Base-by-base conservation (phyloP, 768 basidiomycete genomes). In the Naganishia friedmannii region DNA sequence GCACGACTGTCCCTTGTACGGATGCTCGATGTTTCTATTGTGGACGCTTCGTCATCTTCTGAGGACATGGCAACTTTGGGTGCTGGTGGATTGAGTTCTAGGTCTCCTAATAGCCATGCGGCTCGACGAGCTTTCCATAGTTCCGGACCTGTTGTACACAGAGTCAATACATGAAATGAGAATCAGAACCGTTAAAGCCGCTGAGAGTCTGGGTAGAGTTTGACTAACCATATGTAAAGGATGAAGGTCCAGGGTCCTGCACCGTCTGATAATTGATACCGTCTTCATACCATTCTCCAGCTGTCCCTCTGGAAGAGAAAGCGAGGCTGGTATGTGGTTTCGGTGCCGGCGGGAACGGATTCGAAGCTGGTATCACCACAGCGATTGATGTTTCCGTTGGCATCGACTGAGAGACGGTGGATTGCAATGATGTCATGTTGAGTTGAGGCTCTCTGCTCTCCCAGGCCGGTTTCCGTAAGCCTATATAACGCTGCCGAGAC, bases 111-210 rank as follows among this genome's bases (percentile, higher is more conserved):
- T 23, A 63, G 60, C 60, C 60, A 63, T n/a, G 60, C 60, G 10
- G 39, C 39, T n/a, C 60, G 60, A 29, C 60, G 60, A 37, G 60
- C 21, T n/a, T 63, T 42, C 60, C 60, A 63, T 15, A 63, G 60
- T 39, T 63, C 60, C n/a, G 60, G 60, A 29, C 60, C 60, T 63
- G 60, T 42, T 28, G 34, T 32, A 12, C n/a, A 21, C 17, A 42
- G 21, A n/a, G 15, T 34, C n/a, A 37, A 17, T 12, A 37, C 21
- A 9, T 15, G 19, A 10, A 37, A 58, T 39, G 19, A 39, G 37
- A 8, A 10, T 42, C 15, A 13, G 12, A 37, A 42, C 15, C 9
- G 15, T 42, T 2, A 42, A 42, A 17, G 9, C 15, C 42, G 42
- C 42, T 42, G 42, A 42, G 34, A 10, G 29, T 15, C 19, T 26